Evolutionary conservation across 176 grass and related monocot species (phyloP).

Genomic region (Neostapfia colusana): DNA sequence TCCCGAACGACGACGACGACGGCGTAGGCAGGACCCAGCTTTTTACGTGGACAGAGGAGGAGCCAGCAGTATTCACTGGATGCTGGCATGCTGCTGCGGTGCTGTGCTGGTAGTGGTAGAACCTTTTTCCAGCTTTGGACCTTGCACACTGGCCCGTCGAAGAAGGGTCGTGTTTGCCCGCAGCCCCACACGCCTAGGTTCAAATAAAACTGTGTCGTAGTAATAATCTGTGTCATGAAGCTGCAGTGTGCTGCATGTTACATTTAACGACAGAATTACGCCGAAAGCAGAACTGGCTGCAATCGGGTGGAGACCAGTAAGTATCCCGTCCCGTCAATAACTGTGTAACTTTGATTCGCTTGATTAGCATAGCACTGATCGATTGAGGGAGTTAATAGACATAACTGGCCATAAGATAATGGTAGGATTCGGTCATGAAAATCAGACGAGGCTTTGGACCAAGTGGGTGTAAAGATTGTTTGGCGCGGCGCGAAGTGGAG

Average conservation of each 20-base stretch:
- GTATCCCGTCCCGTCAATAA: not conserved
- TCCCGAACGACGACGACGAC: not conserved
- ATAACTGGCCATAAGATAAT: not conserved
- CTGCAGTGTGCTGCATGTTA: not conserved
- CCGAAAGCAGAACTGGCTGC: not conserved
- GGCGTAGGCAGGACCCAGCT: not conserved
- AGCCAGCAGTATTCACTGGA: slow-evolving; percentile 17
- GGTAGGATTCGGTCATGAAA: not conserved
- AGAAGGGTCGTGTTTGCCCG: not conserved
- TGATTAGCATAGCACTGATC: not conserved
- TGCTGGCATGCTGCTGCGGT: not conserved
- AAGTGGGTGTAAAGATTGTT: not conserved
- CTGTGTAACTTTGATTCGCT: not conserved
- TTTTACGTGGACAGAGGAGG: not conserved
- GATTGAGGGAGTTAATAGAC: not conserved
- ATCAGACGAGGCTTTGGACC: not conserved
- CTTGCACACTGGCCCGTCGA: not conserved
- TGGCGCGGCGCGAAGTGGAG: not conserved
- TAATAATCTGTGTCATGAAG: no score
- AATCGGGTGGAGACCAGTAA: not conserved
- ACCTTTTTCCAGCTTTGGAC: not conserved
- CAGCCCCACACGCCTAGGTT: not conserved
- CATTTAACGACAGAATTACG: not conserved
- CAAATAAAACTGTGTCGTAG: not conserved
- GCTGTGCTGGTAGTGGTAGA: not conserved